phyloP scores from a whole-genome alignment of 2,329 filamentous ascomycete species.

The Hymenotorrendiella dingleyae region DNA sequence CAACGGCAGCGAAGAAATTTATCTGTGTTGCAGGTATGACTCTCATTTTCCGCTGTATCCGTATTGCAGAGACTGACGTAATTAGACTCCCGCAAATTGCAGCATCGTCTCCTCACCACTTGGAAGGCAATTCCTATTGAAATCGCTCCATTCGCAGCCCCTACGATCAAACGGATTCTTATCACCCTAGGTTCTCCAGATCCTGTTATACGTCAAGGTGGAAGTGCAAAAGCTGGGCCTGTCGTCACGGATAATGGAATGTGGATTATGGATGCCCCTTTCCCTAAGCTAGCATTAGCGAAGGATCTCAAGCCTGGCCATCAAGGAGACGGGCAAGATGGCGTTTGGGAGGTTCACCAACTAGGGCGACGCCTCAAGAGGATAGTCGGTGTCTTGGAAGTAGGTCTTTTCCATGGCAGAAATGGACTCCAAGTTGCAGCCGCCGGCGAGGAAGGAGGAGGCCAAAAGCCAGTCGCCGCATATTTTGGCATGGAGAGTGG shows the following conservation, averaged over 20 bases:
- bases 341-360: constrained; percentile 73
- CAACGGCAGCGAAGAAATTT: constrained; percentile 76
- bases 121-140: constrained; percentile 93
- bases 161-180: constrained; percentile 69
- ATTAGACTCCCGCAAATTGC: constrained; percentile 86
- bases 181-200: constrained; percentile 64
- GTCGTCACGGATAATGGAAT: constrained; percentile 81
- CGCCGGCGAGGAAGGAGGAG: constrained; percentile 55
- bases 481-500: constrained; percentile 92
- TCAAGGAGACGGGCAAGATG: constrained; percentile 50
- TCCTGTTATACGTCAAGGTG: constrained; percentile 66
- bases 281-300: constrained; percentile 63
- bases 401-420: constrained; percentile 80
- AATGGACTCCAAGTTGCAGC: constrained; percentile 67
- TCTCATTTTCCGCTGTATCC: too few relatives aligned
- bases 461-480: constrained; percentile 85
- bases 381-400: constrained; percentile 84
- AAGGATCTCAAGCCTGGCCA: constrained; percentile 41
- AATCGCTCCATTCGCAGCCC: constrained; percentile 78
- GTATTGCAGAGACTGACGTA: constrained; percentile 6
- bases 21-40: constrained; percentile 72
- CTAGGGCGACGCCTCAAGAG: constrained; percentile 70
- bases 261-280: constrained; percentile 89
- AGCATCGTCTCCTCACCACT: constrained; percentile 62
- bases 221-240: constrained; percentile 73